Evolutionary conservation across 495 filamentous ascomycete genomes (phyloP), one percentile per base, ranked within the genome.

Genomic region (Amniculicola lignicola): DNA sequence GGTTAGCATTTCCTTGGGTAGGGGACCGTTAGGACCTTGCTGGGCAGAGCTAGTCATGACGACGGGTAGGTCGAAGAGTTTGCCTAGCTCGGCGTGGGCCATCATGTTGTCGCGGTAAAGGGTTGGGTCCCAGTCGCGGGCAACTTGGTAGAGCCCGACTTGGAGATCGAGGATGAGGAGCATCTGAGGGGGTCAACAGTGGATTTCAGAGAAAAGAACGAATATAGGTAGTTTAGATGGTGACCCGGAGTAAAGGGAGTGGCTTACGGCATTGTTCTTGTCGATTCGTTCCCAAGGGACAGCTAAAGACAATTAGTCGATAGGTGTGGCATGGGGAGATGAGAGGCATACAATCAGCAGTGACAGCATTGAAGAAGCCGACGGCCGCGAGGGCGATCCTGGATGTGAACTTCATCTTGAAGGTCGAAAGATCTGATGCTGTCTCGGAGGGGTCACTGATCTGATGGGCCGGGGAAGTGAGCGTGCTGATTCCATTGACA

Each of bases 91-190:
- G 15, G 84, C 79, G 64, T 90, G 85, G 19, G 83, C 87, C 4
- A 88, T 67, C 62, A 89, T 82, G 72, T 76, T 80, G 69, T 85
- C 79, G 38, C 78, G 75, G 75, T 78, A 90, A 54, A 80, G 72
- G 37, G 75, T 79, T 19, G 81, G 70, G 55, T 80, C 70, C 61
- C 70, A 85, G 72, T 90, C 87, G 21, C 85, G 80, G 29, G 82
- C 81, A 11, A 87, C 61, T 44, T 75, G 70, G 65, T 79, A 80
- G 18, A 90, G 82, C 28, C 87, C 87, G 54, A 85, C 77, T 67
- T 89, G 85, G 57, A 85, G 76, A 67, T 90, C 87, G 48, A 89
- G 76, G 52, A 89, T 75, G 25, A 90, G 70, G 22, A 90, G 79
- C 31, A 79, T 66, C 77, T 78, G 23, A 6, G 16, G 6, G 9